Conservation (phyloP, 768 basidiomycete species). For the Termitomyces bulborhizus region DNA sequence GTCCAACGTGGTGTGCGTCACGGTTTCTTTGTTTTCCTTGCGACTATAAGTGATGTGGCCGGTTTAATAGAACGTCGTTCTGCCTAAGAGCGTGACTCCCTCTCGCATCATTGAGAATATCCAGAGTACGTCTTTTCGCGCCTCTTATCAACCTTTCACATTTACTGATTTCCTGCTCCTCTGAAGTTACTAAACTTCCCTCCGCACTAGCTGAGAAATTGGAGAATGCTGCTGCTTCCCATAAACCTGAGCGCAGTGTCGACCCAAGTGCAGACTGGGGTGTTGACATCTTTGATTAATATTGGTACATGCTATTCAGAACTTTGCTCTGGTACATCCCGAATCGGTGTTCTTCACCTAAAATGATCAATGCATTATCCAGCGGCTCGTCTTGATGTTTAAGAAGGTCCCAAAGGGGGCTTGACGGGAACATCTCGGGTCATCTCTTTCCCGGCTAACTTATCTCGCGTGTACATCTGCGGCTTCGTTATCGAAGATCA, state of each 20-base stretch:
- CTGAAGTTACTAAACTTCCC: slow-evolving; percentile 32
- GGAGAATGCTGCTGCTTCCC: slow-evolving; percentile 46
- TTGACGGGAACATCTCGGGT: background rate
- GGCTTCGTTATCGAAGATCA: background rate
- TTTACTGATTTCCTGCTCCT: slow-evolving; percentile 23
- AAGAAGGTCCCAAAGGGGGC: background rate
- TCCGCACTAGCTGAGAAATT: slow-evolving; percentile 33
- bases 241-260: slow-evolving; percentile 47
- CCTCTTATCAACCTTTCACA: background rate
- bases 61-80: slow-evolving; percentile 49
- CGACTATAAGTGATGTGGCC: background rate
- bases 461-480: background rate
- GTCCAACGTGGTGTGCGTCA: slow-evolving; percentile 63
- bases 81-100: slow-evolving; percentile 75
- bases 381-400: background rate
- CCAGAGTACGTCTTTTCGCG: slow-evolving; percentile 32
- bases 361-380: no score
- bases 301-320: background rate
- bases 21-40: background rate
- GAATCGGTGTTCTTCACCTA: background rate
- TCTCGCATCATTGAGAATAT: slow-evolving; percentile 67
- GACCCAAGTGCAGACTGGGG: slow-evolving; percentile 61
- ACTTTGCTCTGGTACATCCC: background rate
- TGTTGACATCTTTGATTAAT: slow-evolving; percentile 56
- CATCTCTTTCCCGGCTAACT: background rate